phyloP scores from a whole-genome alignment of 1,284 basidiomycete genomes.

The Puccinia triticina region DNA sequence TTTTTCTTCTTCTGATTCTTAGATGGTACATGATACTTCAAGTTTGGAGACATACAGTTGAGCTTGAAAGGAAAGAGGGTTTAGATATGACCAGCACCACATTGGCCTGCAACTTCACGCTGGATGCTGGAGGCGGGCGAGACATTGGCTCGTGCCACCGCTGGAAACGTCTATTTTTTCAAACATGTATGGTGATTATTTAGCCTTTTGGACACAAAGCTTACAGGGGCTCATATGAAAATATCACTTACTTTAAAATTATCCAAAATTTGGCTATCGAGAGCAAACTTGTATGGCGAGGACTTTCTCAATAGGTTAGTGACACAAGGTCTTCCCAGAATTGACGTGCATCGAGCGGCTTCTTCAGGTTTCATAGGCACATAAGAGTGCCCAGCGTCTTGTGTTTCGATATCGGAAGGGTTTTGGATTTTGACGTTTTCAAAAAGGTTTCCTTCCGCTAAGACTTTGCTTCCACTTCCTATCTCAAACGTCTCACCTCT shows the following conservation, averaged over 20 bases:
- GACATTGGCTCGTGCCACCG: not conserved
- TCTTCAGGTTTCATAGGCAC: conserved; percentile 18
- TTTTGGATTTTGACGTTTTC: conserved; percentile 2
- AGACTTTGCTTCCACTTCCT: conserved; percentile 3
- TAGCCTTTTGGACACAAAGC: too few relatives aligned
- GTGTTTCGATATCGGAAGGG: not conserved
- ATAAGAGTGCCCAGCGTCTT: conserved; percentile 19
- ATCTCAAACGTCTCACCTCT: conserved; percentile 29
- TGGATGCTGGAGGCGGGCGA: not conserved
- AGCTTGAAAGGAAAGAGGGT: not conserved
- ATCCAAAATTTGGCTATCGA: not conserved
- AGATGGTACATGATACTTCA: not conserved
- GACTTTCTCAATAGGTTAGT: conserved; percentile 8
- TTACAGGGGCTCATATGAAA: too few relatives aligned
- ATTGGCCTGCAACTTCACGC: not conserved
- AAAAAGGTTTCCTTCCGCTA: conserved; percentile 47
- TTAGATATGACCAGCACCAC: not conserved
- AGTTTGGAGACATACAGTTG: not conserved
- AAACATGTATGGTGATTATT: too few relatives aligned
- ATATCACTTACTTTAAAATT: not conserved
- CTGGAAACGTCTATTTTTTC: not conserved
- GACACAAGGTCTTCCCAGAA: conserved; percentile 39
- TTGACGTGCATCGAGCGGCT: not conserved
- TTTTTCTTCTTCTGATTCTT: too few relatives aligned
- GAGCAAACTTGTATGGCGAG: not conserved